Percentiles rank a stretch among this genome's conserved stretches.
Conservation (phyloP, 495 filamentous ascomycete species). For the Lineolata rhizophorae region DNA sequence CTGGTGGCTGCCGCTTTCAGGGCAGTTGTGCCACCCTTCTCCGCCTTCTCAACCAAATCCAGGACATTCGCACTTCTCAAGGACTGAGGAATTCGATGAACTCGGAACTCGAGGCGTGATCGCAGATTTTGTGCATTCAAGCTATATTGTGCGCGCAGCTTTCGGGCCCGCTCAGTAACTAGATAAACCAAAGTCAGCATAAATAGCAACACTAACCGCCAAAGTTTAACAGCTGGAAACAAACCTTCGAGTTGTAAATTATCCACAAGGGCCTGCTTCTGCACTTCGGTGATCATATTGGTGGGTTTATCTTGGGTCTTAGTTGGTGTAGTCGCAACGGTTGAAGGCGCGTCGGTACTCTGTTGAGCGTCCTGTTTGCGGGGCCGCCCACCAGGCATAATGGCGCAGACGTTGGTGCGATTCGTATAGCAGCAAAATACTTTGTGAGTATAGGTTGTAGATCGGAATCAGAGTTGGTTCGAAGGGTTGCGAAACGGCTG, state of each 20-base stretch:
- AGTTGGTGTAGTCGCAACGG: slow-evolving; percentile 12
- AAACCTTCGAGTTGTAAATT: slow-evolving; percentile 85
- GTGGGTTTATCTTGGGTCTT: slow-evolving; percentile 36
- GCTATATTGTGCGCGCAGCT: slow-evolving; percentile 75
- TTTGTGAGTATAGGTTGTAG: background rate
- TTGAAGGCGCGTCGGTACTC: slow-evolving; percentile 7
- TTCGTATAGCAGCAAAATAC: background rate
- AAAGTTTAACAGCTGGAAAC: no score
- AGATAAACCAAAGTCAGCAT: slow-evolving; percentile 1
- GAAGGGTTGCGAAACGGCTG: no score
- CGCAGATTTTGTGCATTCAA: slow-evolving; percentile 67
- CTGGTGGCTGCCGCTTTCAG: slow-evolving; percentile 8
- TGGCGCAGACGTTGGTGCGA: no score
- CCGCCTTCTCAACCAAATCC: slow-evolving; percentile 41
- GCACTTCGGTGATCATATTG: slow-evolving; percentile 42
- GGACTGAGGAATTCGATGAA: slow-evolving; percentile 74
- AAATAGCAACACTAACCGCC: background rate
- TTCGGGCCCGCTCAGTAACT: slow-evolving; percentile 86
- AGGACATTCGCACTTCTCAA: slow-evolving; percentile 67
- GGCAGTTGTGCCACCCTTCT: slow-evolving; percentile 8
- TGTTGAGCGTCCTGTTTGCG: background rate
- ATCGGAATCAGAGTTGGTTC: background rate
- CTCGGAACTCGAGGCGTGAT: slow-evolving; percentile 75
- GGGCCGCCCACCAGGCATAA: background rate
- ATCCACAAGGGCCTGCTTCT: slow-evolving; percentile 79